Conservation (phyloP, 768 basidiomycete genomes). For the Lentinula detonsa region DNA sequence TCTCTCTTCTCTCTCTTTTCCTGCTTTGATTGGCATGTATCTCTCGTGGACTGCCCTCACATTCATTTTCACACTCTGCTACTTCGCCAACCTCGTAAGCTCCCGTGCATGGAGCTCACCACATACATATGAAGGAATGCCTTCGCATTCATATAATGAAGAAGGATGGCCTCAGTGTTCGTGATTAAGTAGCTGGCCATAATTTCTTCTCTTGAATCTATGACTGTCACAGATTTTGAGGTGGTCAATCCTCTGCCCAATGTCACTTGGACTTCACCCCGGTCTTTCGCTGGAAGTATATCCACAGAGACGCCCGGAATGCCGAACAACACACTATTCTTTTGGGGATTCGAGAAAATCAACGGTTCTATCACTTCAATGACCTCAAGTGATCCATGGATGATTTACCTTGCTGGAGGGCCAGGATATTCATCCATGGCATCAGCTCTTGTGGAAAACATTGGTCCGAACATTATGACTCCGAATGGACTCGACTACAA, state of each 20-base stretch:
- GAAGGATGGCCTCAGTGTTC: background rate
- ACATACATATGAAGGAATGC: background rate
- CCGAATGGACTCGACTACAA: background rate
- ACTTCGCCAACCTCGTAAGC: background rate
- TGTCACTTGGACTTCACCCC: constrained; percentile 22
- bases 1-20: background rate
- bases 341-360: constrained; percentile 31
- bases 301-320: constrained; percentile 22
- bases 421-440: constrained; percentile 20
- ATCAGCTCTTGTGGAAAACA: background rate
- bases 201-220: background rate
- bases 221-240: constrained; percentile 21
- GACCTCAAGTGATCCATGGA: constrained; percentile 49
- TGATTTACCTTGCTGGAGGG: constrained; percentile 74
- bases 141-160: background rate
- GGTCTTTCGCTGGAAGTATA: constrained; percentile 31
- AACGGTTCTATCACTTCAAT: constrained; percentile 32
- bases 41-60: background rate
- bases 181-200: background rate
- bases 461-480: background rate
- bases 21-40: background rate
- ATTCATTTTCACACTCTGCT: background rate
- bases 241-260: constrained; percentile 28
- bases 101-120: background rate
- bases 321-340: constrained; percentile 31